Percentiles rank a stretch among this genome's conserved stretches.
phyloP scores from a whole-genome alignment of 2,329 filamentous ascomycete species.

The Fusarium pseudonygamai region DNA sequence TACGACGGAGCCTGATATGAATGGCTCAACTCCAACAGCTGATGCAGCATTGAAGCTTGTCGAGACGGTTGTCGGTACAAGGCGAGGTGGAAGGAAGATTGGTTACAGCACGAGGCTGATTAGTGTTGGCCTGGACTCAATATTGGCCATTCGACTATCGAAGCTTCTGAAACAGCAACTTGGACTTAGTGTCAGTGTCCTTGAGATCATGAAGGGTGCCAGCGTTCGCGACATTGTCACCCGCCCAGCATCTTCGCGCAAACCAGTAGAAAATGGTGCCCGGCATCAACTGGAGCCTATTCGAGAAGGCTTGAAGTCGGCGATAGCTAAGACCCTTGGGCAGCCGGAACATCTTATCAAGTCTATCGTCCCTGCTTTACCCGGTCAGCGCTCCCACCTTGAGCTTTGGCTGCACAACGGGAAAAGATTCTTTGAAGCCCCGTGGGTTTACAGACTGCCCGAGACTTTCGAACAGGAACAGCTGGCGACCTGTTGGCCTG shows the following conservation, averaged over 20 bases:
- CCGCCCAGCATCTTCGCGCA: neutral
- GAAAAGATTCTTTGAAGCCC: slow-evolving; percentile 23
- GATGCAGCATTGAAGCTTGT: neutral
- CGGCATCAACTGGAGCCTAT: fast-evolving
- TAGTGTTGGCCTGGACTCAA: slow-evolving; percentile 17
- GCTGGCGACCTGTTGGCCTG: neutral
- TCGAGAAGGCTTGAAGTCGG: neutral
- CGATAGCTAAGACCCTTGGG: neutral
- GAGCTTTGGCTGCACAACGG: slow-evolving; percentile 21
- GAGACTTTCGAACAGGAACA: neutral
- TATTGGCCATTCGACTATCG: slow-evolving; percentile 21
- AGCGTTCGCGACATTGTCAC: neutral
- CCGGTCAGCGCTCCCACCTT: slow-evolving; percentile 9
- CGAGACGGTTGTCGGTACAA: neutral
- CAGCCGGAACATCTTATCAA: neutral
- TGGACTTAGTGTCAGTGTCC: neutral
- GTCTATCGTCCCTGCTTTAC: neutral
- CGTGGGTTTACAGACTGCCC: slow-evolving; percentile 8
- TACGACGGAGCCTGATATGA: neutral
- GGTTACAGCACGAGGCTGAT: slow-evolving; percentile 7
- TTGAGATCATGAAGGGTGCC: slow-evolving; percentile 21
- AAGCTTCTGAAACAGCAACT: slow-evolving; percentile 16
- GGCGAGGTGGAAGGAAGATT: neutral
- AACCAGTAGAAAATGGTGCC: neutral
- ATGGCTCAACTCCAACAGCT: neutral